phyloP scores from a whole-genome alignment of 2,329 filamentous ascomycete genomes.

The Rhinocladiella mackenziei region DNA sequence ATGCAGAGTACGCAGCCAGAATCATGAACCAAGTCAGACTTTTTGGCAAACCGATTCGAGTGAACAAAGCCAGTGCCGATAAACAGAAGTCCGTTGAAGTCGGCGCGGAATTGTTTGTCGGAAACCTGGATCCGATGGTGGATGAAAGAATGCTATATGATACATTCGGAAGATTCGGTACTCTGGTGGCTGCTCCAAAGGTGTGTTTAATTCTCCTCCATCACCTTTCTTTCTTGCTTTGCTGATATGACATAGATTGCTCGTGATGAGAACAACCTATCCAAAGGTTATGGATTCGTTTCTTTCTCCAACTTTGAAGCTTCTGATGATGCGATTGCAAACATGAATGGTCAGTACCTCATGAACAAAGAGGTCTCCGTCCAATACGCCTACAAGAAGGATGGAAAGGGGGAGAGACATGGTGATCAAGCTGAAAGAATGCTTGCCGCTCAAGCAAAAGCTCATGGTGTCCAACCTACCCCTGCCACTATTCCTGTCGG shows the following conservation, averaged over 20 bases:
- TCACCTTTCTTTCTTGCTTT: neutral
- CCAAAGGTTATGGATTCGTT: constrained; percentile 95
- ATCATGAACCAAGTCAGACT: constrained; percentile 95
- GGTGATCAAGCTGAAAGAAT: constrained; percentile 90
- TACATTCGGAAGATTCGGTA: constrained; percentile 88
- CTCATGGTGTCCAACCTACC: constrained; percentile 84
- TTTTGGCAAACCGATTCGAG: constrained; percentile 89
- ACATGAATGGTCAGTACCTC: constrained; percentile 93
- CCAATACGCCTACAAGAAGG: constrained; percentile 99
- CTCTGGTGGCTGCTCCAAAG: constrained; percentile 78
- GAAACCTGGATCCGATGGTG: constrained; percentile 89
- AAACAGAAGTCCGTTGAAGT: constrained; percentile 92
- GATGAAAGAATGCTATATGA: constrained; percentile 96
- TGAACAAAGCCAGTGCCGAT: constrained; percentile 91
- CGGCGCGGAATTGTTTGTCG: constrained; percentile 93
- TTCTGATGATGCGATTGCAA: constrained; percentile 82
- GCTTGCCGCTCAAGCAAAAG: constrained; percentile 86
- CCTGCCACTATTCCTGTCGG: constrained; percentile 62
- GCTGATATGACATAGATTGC: constrained; percentile 53
- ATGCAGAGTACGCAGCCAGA: constrained; percentile 93
- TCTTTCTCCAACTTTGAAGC: constrained; percentile 91
- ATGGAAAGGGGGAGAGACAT: constrained; percentile 93
- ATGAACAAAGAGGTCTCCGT: constrained; percentile 96
- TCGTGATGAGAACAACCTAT: constrained; percentile 79
- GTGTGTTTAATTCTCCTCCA: constrained; percentile 43